Conservation (phyloP, 2,329 filamentous ascomycete genomes). For the Colletotrichum sublineola region DNA sequence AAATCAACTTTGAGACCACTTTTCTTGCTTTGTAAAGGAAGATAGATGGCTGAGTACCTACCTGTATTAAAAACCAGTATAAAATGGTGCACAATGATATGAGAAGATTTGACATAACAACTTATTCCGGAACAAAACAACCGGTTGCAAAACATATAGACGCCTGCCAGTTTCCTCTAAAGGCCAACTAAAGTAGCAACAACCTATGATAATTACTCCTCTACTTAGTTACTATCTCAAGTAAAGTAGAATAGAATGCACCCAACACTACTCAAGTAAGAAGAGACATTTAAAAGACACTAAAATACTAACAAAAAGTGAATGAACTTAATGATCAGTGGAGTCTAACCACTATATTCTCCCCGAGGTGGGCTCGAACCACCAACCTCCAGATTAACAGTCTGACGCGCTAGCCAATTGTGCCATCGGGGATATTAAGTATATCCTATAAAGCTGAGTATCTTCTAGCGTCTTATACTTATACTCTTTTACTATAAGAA, state of each 20-base stretch:
- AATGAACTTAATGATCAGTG: rapidly evolving
- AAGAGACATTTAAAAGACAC: too few species aligned
- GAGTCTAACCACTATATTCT: constrained; percentile 16
- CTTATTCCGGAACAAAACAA: background rate
- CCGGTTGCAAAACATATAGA: background rate
- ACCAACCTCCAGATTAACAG: constrained; percentile 43
- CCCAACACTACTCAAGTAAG: too few species aligned
- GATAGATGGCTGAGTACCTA: background rate
- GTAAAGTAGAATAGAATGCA: background rate
- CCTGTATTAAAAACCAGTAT: background rate
- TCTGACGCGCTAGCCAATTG: constrained; percentile 43
- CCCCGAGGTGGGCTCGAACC: constrained; percentile 42
- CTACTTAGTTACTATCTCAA: too few species aligned
- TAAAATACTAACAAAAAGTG: background rate
- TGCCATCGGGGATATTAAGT: constrained; percentile 35
- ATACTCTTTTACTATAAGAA: too few species aligned
- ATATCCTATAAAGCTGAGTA: too few species aligned
- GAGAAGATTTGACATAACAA: background rate
- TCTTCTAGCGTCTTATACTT: too few species aligned
- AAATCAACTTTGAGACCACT: background rate
- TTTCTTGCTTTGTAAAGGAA: background rate
- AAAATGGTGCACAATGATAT: background rate
- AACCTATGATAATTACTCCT: background rate
- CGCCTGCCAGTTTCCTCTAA: too few species aligned
- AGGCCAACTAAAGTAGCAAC: background rate